A percentile compares a stretch with the other conserved stretches of the same genome.
Evolutionary conservation across 768 basidiomycete genomes (phyloP).

Genomic region (Phaeotremella skinneri): DNA sequence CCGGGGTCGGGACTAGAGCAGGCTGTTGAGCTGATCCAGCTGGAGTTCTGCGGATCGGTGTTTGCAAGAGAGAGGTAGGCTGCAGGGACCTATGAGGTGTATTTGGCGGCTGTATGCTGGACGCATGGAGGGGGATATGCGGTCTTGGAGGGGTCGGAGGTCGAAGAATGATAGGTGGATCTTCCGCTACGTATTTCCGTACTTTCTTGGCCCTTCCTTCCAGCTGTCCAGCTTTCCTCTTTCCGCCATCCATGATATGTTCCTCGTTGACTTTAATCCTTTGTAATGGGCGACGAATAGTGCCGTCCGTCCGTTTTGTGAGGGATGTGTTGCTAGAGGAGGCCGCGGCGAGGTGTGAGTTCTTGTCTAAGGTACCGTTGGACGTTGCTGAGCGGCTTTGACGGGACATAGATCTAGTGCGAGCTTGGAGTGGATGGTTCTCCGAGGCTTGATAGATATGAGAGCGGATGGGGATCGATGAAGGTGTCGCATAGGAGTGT

Average conservation of each 20-base stretch:
- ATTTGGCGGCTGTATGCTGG: neutral
- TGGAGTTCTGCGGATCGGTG: neutral
- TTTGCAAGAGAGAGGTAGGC: neutral
- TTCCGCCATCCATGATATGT: neutral
- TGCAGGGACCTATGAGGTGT: neutral
- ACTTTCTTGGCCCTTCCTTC: neutral
- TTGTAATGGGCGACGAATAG: slow-evolving; percentile 1
- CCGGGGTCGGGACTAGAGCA: slow-evolving; percentile 10
- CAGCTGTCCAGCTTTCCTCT: neutral
- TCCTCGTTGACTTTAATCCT: slow-evolving; percentile 1
- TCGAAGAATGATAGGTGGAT: neutral
- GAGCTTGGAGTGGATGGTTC: neutral
- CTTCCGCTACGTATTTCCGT: neutral
- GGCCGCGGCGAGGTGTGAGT: neutral
- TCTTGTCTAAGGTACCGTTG: neutral
- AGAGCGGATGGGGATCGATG: neutral
- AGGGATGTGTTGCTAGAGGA: neutral
- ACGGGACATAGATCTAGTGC: slow-evolving; percentile 13
- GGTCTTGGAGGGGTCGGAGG: slow-evolving; percentile 20
- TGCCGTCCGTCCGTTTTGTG: neutral
- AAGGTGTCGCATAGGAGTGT: neutral
- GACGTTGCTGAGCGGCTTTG: neutral
- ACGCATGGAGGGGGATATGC: slow-evolving; percentile 11
- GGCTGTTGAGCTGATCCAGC: neutral
- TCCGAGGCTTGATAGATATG: neutral